phyloP scores from a whole-genome alignment of 768 basidiomycete genomes.

The Lentinus brumalis region DNA sequence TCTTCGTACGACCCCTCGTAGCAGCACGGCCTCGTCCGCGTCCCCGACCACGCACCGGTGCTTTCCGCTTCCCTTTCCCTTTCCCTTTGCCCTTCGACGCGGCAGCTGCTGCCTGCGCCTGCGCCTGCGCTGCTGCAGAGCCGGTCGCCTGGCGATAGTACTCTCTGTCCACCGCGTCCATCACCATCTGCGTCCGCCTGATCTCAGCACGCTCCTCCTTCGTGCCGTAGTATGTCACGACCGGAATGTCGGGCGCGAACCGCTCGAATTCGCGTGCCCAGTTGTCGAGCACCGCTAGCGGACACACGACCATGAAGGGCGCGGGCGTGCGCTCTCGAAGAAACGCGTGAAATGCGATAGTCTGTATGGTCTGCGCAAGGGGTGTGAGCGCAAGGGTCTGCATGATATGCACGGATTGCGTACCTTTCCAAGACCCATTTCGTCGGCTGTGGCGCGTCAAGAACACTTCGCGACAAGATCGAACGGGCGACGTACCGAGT shows the following conservation, averaged over 20 bases:
- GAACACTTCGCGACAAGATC: neutral
- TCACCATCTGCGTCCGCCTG: slow-evolving; percentile 59
- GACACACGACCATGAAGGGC: slow-evolving; percentile 89
- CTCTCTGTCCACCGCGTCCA: slow-evolving; percentile 29
- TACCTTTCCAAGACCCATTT: slow-evolving; percentile 93
- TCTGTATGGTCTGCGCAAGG: slow-evolving; percentile 79
- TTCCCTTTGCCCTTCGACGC: slow-evolving; percentile 21
- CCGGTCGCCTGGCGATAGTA: slow-evolving; percentile 22
- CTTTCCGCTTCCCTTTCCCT: slow-evolving; percentile 13
- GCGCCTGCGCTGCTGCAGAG: slow-evolving; percentile 27
- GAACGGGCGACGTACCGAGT: slow-evolving; percentile 47
- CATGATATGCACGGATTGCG: slow-evolving; percentile 10
- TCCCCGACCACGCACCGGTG: neutral
- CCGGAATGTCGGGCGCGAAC: slow-evolving; percentile 83
- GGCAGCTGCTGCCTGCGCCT: slow-evolving; percentile 29
- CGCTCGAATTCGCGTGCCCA: slow-evolving; percentile 85
- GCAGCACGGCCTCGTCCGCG: neutral
- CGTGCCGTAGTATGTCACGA: slow-evolving; percentile 88
- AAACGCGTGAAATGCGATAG: slow-evolving; percentile 91
- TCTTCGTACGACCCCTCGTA: neutral
- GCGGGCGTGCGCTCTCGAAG: slow-evolving; percentile 72
- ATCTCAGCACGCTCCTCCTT: slow-evolving; percentile 81
- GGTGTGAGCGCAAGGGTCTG: neutral
- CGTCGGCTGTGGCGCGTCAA: slow-evolving; percentile 63
- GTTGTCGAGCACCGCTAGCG: slow-evolving; percentile 90